phyloP scores from a whole-genome alignment of 371 early-diverging fungal genomes.

The Sporodiniella umbellata region DNA sequence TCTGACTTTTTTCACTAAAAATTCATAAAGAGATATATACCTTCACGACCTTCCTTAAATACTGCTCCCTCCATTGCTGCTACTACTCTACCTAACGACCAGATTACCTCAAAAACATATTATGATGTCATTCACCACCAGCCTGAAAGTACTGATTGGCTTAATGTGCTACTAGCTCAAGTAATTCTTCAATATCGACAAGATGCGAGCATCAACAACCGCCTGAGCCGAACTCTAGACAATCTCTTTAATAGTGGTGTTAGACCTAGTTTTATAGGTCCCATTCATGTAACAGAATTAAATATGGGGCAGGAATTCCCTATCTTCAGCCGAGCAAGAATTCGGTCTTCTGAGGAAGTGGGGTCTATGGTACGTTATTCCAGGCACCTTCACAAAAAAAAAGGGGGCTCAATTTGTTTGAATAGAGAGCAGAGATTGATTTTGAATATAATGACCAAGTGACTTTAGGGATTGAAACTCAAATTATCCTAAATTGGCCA shows the following conservation, averaged over 20 bases:
- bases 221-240: slow-evolving; percentile 71
- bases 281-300: slow-evolving; percentile 83
- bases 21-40: slow-evolving; percentile 46
- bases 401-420: background rate
- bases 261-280: slow-evolving; percentile 80
- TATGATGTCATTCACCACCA: slow-evolving; percentile 62
- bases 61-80: slow-evolving; percentile 34
- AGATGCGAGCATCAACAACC: slow-evolving; percentile 74
- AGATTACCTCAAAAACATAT: slow-evolving; percentile 58
- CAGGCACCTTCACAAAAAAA: background rate
- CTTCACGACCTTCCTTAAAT: slow-evolving; percentile 34
- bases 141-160: slow-evolving; percentile 90
- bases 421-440: slow-evolving; percentile 58
- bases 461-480: slow-evolving; percentile 77
- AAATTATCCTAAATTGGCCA: slow-evolving; percentile 90
- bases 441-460: slow-evolving; percentile 80
- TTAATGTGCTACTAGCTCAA: slow-evolving; percentile 88
- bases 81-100: slow-evolving; percentile 32
- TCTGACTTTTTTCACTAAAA: too few relatives aligned
- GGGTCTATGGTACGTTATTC: slow-evolving; percentile 65
- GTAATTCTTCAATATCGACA: slow-evolving; percentile 78
- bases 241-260: slow-evolving; percentile 75
- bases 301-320: slow-evolving; percentile 90
- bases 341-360: slow-evolving; percentile 67
- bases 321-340: slow-evolving; percentile 68